Evolutionary conservation across 169 alveolate genomes (phyloP).

Genomic region (Plasmodium gallinaceum): DNA sequence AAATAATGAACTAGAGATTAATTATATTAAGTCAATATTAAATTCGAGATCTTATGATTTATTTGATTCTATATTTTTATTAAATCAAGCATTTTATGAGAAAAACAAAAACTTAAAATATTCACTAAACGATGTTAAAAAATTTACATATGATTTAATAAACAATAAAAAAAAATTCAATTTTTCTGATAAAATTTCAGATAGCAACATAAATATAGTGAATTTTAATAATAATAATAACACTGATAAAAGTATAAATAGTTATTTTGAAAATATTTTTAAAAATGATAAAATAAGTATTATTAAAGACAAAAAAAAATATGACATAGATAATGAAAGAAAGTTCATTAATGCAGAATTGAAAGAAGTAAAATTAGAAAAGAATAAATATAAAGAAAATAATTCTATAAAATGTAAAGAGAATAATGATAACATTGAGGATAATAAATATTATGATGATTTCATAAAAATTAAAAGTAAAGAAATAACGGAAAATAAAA

Average conservation of each 20-base stretch:
- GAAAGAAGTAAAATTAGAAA: background rate
- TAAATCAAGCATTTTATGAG: slow-evolving; percentile 51
- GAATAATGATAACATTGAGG: background rate
- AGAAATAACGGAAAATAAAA: background rate
- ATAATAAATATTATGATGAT: background rate
- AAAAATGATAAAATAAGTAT: slow-evolving; percentile 10
- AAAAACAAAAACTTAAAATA: slow-evolving; percentile 31
- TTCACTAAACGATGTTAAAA: slow-evolving; percentile 18
- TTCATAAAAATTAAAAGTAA: background rate
- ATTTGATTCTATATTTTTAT: slow-evolving; percentile 37
- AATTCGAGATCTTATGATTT: slow-evolving; percentile 44
- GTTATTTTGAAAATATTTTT: slow-evolving; percentile 28
- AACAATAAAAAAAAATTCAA: slow-evolving; percentile 24
- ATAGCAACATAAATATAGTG: background rate
- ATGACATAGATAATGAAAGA: background rate
- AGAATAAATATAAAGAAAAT: background rate
- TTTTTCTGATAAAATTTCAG: background rate
- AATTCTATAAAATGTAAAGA: background rate
- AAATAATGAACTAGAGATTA: slow-evolving; percentile 51
- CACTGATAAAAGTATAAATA: slow-evolving; percentile 6
- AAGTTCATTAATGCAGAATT: background rate
- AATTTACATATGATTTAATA: slow-evolving; percentile 59
- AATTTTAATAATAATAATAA: background rate
- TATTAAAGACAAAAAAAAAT: background rate
- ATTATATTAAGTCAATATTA: slow-evolving; percentile 40